A percentile compares a stretch with the other conserved stretches of the same genome.
Evolutionary conservation across 2,329 filamentous ascomycete species (phyloP).

Genomic region (Periconia digitata): DNA sequence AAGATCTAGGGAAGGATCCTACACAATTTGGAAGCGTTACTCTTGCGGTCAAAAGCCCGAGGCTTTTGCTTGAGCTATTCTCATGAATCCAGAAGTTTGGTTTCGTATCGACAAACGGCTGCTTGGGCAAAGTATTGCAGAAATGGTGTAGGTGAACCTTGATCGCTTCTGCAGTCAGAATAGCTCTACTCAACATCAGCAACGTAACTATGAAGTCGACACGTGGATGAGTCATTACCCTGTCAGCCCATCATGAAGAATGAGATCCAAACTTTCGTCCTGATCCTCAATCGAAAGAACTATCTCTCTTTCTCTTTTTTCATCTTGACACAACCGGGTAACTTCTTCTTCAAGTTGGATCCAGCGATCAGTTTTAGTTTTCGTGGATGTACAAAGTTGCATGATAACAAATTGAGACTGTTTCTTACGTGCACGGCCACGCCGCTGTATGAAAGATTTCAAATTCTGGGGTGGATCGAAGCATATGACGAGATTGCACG

Average conservation of each 20-base stretch:
- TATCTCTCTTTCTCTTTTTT: constrained; percentile 1
- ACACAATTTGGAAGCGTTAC: constrained; percentile 1
- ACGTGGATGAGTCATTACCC: background rate
- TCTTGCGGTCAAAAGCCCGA: background rate
- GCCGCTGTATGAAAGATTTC: constrained; percentile 63
- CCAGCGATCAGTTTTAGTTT: background rate
- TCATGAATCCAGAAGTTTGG: constrained; percentile 1
- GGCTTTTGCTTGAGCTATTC: background rate
- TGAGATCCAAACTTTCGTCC: constrained; percentile 1
- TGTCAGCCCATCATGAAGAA: background rate
- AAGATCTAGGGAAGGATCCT: background rate
- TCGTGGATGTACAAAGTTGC: background rate
- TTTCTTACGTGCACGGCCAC: constrained; percentile 59
- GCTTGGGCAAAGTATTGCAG: constrained; percentile 1
- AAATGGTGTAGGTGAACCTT: constrained; percentile 1
- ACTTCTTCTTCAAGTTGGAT: background rate
- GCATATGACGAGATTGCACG: constrained; percentile 63
- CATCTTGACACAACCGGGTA: background rate
- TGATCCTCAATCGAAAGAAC: background rate
- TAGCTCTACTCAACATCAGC: background rate
- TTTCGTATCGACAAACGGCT: constrained; percentile 1
- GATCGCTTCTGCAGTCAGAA: background rate
- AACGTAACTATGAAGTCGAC: background rate
- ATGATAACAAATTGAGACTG: constrained; percentile 40
- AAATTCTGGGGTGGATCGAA: constrained; percentile 61